These are phyloP conservation scores for Raddia distichophylla DNA, from an alignment of 176 grass and related monocot genomes.

Conservation along the genomic window DNA sequence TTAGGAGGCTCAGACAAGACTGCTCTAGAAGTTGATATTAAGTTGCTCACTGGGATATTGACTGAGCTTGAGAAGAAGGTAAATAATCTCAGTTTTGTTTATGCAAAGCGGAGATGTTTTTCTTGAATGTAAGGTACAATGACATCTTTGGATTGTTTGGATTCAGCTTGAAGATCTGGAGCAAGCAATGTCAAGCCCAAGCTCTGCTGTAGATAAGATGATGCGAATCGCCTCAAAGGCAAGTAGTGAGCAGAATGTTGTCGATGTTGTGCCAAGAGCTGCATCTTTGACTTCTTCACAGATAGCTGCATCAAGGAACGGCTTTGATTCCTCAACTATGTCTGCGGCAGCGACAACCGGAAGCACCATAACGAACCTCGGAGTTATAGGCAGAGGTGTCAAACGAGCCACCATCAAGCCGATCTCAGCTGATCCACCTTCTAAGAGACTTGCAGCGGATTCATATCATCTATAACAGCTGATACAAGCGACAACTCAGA, in stretches of 20 bases:
- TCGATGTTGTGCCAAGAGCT: conserved; percentile 44
- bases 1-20: conserved; percentile 54
- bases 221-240: conserved; percentile 47
- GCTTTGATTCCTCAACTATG: conserved; percentile 75
- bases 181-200: conserved; percentile 56
- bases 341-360: conserved; percentile 62
- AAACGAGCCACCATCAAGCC: conserved; percentile 76
- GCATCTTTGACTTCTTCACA: conserved; percentile 65
- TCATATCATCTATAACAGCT: conserved; percentile 34
- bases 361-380: conserved; percentile 78
- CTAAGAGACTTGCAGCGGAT: conserved; percentile 48
- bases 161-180: conserved; percentile 93
- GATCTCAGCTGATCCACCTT: conserved; percentile 40
- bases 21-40: conserved; percentile 62
- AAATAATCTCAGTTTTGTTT: conserved; percentile 24
- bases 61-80: conserved; percentile 99
- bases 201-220: conserved; percentile 48
- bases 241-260: conserved; percentile 39
- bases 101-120: not conserved
- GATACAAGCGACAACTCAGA: conserved; percentile 47
- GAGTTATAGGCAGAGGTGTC: conserved; percentile 89
- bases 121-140: conserved; percentile 16
- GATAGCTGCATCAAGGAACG: conserved; percentile 61
- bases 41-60: conserved; percentile 67
- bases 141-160: conserved; percentile 33